Conservation (phyloP, 2,329 filamentous ascomycete species). For the Claviceps fusiformis region DNA sequence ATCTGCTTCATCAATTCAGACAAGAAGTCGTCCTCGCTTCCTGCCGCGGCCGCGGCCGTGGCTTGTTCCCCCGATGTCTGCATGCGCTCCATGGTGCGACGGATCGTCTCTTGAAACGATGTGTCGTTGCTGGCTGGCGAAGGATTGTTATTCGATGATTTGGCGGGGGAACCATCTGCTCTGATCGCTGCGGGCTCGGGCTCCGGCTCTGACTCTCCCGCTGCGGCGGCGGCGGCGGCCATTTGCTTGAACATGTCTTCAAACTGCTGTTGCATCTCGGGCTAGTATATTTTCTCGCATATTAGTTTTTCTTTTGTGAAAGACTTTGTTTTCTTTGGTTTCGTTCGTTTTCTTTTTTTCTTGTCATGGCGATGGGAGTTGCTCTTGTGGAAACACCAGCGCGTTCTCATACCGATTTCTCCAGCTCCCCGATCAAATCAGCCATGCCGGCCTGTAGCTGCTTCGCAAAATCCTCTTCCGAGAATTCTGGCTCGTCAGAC, state of each 20-base stretch:
- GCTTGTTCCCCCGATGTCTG: constrained; percentile 76
- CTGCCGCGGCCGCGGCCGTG: constrained; percentile 59
- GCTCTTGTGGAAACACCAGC: not conserved
- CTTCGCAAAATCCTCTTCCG: constrained; percentile 69
- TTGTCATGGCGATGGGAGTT: not conserved
- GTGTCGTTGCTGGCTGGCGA: constrained; percentile 31
- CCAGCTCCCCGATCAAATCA: constrained; percentile 60
- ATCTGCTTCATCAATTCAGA: constrained; percentile 89
- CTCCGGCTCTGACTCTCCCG: constrained; percentile 8
- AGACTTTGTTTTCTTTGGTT: too few relatives aligned
- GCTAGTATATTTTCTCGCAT: constrained; percentile 20
- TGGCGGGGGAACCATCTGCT: constrained; percentile 2
- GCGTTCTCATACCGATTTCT: constrained; percentile 35
- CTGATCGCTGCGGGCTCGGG: not conserved
- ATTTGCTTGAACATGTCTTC: constrained; percentile 66
- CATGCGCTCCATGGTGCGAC: constrained; percentile 92
- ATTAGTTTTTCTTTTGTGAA: not conserved
- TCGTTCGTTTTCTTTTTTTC: too few relatives aligned
- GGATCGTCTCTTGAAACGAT: constrained; percentile 84
- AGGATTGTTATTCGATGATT: constrained; percentile 14
- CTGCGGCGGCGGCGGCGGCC: constrained; percentile 32
- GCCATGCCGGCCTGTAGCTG: constrained; percentile 88
- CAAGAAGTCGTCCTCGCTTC: constrained; percentile 63
- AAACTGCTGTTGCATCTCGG: constrained; percentile 67
- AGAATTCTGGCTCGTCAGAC: constrained; percentile 28